A percentile compares a stretch with the other conserved stretches of the same genome.
Conservation (phyloP, 208 protist species). For the Trypanosoma lewisi region DNA sequence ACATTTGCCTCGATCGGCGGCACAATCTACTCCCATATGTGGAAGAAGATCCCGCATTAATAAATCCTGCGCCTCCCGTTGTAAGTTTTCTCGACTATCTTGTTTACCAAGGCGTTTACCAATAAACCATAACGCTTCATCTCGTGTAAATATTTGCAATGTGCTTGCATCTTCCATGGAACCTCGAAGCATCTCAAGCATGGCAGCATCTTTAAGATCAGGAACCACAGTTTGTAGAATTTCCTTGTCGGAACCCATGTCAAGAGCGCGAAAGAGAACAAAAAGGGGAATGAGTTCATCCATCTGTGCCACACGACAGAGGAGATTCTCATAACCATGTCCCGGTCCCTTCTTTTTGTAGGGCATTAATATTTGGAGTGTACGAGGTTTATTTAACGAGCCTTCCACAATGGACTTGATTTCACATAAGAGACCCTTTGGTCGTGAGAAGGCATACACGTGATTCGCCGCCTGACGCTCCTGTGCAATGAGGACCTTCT, state of each 20-base stretch:
- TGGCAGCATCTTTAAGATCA: constrained; percentile 79
- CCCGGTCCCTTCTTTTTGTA: constrained; percentile 36
- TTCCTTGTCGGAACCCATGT: constrained; percentile 95
- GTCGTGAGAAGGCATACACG: constrained; percentile 95
- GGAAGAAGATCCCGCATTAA: constrained; percentile 90
- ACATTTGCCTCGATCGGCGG: constrained; percentile 80
- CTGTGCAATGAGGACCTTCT: constrained; percentile 96
- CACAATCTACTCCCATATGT: constrained; percentile 84
- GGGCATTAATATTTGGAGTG: constrained; percentile 93
- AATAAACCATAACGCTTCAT: constrained; percentile 96
- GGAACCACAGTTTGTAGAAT: constrained; percentile 94
- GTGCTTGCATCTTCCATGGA: constrained; percentile 92
- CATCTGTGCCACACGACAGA: constrained; percentile 63
- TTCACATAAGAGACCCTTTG: constrained; percentile 92
- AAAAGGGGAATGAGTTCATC: constrained; percentile 88
- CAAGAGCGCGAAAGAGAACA: constrained; percentile 96
- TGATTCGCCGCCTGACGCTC: constrained; percentile 93
- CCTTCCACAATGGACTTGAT: constrained; percentile 92
- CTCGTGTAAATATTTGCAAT: constrained; percentile 89
- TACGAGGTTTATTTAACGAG: constrained; percentile 81
- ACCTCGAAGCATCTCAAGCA: constrained; percentile 85
- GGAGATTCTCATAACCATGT: constrained; percentile 72
- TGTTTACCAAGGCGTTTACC: constrained; percentile 84
- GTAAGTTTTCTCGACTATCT: constrained; percentile 80
- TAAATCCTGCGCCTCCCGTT: constrained; percentile 92